Base-by-base conservation (phyloP, 495 filamentous ascomycete species). In the Thozetella sp. region DNA sequence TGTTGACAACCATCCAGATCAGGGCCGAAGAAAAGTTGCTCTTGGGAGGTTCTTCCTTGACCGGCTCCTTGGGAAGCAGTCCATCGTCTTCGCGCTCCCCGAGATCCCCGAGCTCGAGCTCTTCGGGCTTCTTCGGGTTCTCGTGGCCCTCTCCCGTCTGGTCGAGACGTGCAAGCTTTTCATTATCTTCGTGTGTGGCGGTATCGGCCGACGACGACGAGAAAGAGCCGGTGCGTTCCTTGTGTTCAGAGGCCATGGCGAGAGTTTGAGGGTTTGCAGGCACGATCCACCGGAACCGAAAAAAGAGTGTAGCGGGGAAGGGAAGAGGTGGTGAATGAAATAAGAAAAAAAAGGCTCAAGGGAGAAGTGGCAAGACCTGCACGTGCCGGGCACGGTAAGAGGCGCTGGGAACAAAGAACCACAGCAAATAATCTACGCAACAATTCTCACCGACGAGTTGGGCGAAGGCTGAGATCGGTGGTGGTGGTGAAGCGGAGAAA, bases 1-100 rank as follows among this genome's bases (percentile, higher is more conserved):
- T 87, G 62, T 88, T 88, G 57, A 86, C 72, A 30, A 70, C 65
- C 67, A 85, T 86, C 85, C 85, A 87, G 54, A 78, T 65, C 22
- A 82, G 57, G 46, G 77, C 75, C 40, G 72, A 65, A 13, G 53
- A 53, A 50, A 74, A 67, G 23, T 67, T 64, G 54, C 48, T 66
- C 37, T 68, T 51, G 24, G 56, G 48, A 22, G 75, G 61, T 50
- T 50, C 54, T n/a, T 53, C 52, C 12, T 59, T 66, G 52, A 64
- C 60, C 25, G 19, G 46, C 63, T 58, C 68, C 48, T 65, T 63
- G 50, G 64, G 46, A 22, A 79, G 67, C 0, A 68, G 66, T 54
- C 69, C 71, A 30, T 77, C 72, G 22, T 73, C 67, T 54, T 83
- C 77, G 22, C 63, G 53, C 30, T 70, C 65, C 15, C 20, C 43